Evolutionary conservation across 768 basidiomycete genomes (phyloP).

Genomic region (Auricularia heimuer): DNA sequence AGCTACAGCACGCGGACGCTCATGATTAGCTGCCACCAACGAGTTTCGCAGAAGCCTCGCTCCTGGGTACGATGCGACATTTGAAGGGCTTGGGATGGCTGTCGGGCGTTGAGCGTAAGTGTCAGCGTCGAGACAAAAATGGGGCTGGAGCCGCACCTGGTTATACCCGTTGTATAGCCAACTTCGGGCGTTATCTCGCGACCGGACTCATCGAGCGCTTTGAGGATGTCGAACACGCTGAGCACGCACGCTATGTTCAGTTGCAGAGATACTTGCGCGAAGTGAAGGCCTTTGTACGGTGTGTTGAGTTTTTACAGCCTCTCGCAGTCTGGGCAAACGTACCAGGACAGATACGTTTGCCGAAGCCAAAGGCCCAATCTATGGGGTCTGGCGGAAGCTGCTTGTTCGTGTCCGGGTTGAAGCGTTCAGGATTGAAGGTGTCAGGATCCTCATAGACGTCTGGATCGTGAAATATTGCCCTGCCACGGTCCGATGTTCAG

Average conservation of each 20-base stretch:
- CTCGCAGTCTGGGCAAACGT: neutral
- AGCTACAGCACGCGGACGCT: too few relatives aligned
- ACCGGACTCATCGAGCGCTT: constrained; percentile 25
- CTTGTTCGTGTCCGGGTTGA: neutral
- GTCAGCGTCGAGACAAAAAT: neutral
- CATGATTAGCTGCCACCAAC: too few relatives aligned
- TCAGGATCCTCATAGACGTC: neutral
- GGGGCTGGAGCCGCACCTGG: constrained; percentile 17
- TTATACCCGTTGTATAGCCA: constrained; percentile 23
- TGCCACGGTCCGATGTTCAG: neutral
- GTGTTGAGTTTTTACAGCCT: neutral
- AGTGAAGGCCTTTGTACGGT: neutral
- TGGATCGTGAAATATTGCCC: neutral
- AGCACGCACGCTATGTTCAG: constrained; percentile 28
- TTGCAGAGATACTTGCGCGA: constrained; percentile 19
- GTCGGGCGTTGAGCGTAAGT: neutral
- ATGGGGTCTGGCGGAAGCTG: neutral
- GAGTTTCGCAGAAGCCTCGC: too few relatives aligned
- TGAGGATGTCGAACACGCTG: constrained; percentile 29
- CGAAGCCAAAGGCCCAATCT: neutral
- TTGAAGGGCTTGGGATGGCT: too few relatives aligned
- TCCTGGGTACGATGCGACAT: too few relatives aligned
- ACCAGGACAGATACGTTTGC: neutral
- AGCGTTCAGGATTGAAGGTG: neutral
- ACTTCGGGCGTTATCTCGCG: constrained; percentile 28